These are phyloP conservation scores for Solanum hybrid DNA, from an alignment of 305 asterid species.

Conservation along the genomic window DNA sequence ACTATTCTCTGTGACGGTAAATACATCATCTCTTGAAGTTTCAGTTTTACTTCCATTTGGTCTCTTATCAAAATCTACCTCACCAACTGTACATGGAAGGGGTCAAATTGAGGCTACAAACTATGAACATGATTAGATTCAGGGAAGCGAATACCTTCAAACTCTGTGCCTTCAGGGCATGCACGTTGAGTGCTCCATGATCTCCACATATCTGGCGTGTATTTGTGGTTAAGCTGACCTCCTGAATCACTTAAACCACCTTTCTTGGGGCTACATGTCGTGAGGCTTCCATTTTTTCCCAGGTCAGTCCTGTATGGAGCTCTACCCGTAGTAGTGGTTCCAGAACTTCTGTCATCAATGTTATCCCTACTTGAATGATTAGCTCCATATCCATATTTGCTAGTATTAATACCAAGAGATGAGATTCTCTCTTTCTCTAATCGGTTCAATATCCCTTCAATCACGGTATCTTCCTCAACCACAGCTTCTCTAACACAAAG, in stretches of 20 bases:
- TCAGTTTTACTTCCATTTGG: constrained; percentile 22
- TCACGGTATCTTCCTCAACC: constrained; percentile 42
- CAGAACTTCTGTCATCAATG: constrained; percentile 14
- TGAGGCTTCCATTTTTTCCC: constrained; percentile 27
- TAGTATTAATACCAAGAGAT: constrained; percentile 38
- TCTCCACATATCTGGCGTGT: constrained; percentile 63
- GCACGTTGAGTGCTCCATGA: constrained; percentile 54
- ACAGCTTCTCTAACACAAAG: constrained; percentile 41
- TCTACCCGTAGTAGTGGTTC: constrained; percentile 15
- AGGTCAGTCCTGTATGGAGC: constrained; percentile 20
- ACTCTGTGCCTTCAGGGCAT: constrained; percentile 33
- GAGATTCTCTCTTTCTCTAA: constrained; percentile 69
- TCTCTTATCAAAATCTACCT: constrained; percentile 35
- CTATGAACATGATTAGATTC: constrained; percentile 5
- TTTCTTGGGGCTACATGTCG: constrained; percentile 15
- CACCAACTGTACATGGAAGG: constrained; percentile 60
- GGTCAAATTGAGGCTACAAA: background rate
- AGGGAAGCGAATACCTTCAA: constrained; percentile 48
- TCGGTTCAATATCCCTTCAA: constrained; percentile 55
- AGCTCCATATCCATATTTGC: constrained; percentile 21
- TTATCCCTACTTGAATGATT: constrained; percentile 25
- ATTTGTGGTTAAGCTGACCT: constrained; percentile 25
- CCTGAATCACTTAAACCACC: constrained; percentile 18
- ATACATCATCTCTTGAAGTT: constrained; percentile 22
- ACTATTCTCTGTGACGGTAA: constrained; percentile 19